These are phyloP conservation scores for Allantophomopsis lycopodina DNA, from an alignment of 2,329 filamentous ascomycete species.

Conservation along the genomic window DNA sequence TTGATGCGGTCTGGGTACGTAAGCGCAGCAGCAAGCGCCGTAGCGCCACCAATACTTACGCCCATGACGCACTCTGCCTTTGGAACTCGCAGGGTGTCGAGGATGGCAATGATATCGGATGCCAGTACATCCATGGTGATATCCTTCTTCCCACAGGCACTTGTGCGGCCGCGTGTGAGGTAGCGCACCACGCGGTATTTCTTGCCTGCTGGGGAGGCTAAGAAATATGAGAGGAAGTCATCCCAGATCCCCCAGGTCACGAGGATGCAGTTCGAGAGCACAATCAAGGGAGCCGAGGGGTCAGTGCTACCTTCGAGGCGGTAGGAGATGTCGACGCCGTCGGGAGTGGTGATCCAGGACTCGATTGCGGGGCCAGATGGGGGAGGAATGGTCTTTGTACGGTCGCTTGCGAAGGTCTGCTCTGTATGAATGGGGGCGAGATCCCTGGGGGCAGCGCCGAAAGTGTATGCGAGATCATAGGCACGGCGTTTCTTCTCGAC, in stretches of 20 bases:
- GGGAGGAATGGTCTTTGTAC: conserved; percentile 15
- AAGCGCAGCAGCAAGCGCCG: conserved; percentile 59
- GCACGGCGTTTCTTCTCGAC: conserved; percentile 40
- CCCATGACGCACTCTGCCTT: conserved; percentile 57
- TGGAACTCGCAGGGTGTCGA: conserved; percentile 55
- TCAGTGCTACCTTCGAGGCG: conserved; percentile 59
- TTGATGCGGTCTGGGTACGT: conserved; percentile 43
- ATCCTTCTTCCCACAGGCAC: conserved; percentile 6
- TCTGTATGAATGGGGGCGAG: conserved; percentile 38
- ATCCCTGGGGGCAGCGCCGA: conserved; percentile 61
- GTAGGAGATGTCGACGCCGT: conserved; percentile 59
- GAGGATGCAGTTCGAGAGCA: conserved; percentile 70
- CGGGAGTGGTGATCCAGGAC: conserved; percentile 54
- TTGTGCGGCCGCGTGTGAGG: conserved; percentile 47
- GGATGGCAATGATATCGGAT: conserved; percentile 50
- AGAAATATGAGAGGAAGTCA: conserved; percentile 35
- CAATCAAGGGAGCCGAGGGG: conserved; percentile 54
- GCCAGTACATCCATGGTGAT: conserved; percentile 41
- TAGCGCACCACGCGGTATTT: conserved; percentile 65
- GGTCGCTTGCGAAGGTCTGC: conserved; percentile 2
- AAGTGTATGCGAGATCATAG: conserved; percentile 67
- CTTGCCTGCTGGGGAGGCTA: conserved; percentile 11
- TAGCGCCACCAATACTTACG: conserved; percentile 72
- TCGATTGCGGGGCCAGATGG: conserved; percentile 38
- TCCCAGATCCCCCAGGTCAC: conserved; percentile 76